Evolutionary conservation across 1,284 basidiomycete genomes (phyloP).

Genomic region (Tylopilus sp.): DNA sequence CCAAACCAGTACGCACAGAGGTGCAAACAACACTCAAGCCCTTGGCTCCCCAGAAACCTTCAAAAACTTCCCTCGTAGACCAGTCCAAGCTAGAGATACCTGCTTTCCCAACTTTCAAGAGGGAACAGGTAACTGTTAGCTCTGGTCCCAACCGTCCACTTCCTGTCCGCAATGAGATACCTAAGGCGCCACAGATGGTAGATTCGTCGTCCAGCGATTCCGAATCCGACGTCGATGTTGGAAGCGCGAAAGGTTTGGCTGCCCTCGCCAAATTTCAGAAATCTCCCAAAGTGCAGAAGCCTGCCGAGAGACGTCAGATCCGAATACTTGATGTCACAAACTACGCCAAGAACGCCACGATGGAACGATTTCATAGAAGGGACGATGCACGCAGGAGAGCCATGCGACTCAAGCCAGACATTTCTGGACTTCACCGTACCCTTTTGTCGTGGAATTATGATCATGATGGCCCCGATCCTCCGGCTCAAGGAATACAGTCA

Average conservation of each 20-base stretch:
- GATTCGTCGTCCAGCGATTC: constrained; percentile 43
- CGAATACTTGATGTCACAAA: constrained; percentile 61
- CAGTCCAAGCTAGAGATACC: constrained; percentile 33
- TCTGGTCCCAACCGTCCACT: constrained; percentile 16
- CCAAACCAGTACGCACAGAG: constrained; percentile 22
- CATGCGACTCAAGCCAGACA: constrained; percentile 77
- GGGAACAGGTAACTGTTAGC: constrained; percentile 12
- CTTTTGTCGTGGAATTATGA: constrained; percentile 87
- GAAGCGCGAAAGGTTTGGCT: constrained; percentile 46
- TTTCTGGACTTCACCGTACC: constrained; percentile 73
- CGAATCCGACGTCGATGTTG: constrained; percentile 52
- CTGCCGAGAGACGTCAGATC: constrained; percentile 59
- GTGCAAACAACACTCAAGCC: constrained; percentile 22
- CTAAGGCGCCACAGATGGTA: constrained; percentile 10
- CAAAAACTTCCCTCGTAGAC: constrained; percentile 32
- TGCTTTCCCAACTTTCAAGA: constrained; percentile 37
- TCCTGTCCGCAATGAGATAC: constrained; percentile 28
- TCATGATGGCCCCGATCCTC: constrained; percentile 58
- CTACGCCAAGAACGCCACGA: constrained; percentile 39
- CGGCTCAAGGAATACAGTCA: constrained; percentile 38
- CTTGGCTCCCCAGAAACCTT: constrained; percentile 14
- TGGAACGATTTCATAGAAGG: constrained; percentile 49
- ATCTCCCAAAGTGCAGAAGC: constrained; percentile 54
- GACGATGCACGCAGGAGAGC: constrained; percentile 62
- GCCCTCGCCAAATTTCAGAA: constrained; percentile 61